Evolutionary conservation across 1,139 yeast genomes (phyloP).

Genomic region (Taiozyma onychis): DNA sequence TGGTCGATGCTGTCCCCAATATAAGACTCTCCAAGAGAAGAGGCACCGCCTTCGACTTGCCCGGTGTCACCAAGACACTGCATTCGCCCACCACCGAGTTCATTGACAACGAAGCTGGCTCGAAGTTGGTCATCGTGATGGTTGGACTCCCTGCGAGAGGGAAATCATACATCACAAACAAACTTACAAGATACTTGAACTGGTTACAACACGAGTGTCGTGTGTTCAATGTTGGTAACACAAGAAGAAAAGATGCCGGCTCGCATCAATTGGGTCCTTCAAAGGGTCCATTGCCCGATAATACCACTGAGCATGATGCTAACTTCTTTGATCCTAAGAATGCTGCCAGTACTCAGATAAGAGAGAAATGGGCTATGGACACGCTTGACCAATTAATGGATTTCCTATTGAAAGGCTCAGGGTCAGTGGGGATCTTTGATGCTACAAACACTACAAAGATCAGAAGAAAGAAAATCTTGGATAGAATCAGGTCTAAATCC

Average conservation of each 20-base stretch:
- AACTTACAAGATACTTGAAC: conserved; percentile 78
- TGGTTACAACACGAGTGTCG: conserved; percentile 90
- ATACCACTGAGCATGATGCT: conserved; percentile 51
- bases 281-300: conserved; percentile 62
- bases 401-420: conserved; percentile 72
- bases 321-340: conserved; percentile 85
- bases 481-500: conserved; percentile 64
- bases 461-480: conserved; percentile 64
- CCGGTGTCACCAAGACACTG: conserved; percentile 84
- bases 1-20: conserved; percentile 6
- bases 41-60: conserved; percentile 84
- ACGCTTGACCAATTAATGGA: conserved; percentile 81
- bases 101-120: conserved; percentile 42
- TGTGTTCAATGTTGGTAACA: conserved; percentile 92
- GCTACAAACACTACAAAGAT: conserved; percentile 87
- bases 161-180: conserved; percentile 87
- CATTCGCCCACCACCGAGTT: conserved; percentile 59
- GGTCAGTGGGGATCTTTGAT: conserved; percentile 92
- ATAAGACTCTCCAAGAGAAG: conserved; percentile 29
- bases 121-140: conserved; percentile 88
- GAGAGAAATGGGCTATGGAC: conserved; percentile 97
- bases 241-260: conserved; percentile 68
- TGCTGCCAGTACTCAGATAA: conserved; percentile 51
- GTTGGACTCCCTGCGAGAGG: conserved; percentile 94
- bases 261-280: conserved; percentile 62